These are phyloP conservation scores for Claviceps purpurea DNA, from an alignment of 2,329 filamentous ascomycete genomes.

Conservation along the genomic window DNA sequence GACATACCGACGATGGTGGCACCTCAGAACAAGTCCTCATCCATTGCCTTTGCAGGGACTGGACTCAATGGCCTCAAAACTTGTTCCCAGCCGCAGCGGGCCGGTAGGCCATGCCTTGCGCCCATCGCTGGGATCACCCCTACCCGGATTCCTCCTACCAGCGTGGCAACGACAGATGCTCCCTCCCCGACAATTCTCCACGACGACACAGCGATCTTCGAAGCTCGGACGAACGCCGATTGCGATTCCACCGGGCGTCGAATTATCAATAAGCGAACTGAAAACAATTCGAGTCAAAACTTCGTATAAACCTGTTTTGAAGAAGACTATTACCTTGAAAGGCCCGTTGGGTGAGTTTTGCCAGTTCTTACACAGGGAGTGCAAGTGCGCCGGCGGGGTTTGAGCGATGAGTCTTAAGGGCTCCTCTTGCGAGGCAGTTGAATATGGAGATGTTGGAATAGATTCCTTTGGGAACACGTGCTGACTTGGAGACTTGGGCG, in stretches of 20 bases:
- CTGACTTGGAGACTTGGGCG: no score
- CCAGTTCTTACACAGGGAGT: no score
- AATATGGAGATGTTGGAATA: no score
- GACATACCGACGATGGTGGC: no score
- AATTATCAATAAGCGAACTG: conserved; percentile 56
- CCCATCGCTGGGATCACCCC: conserved; percentile 33
- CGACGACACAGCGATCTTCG: conserved; percentile 51
- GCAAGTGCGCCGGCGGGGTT: no score
- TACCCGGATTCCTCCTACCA: conserved; percentile 62
- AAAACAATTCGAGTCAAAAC: conserved; percentile 38
- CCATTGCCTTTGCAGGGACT: conserved; percentile 4
- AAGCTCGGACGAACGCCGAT: conserved; percentile 78
- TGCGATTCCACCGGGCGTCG: conserved; percentile 72
- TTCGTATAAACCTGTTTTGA: conserved; percentile 47
- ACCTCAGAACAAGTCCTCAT: not conserved
- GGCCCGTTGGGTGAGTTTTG: conserved; percentile 59
- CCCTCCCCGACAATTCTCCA: conserved; percentile 48
- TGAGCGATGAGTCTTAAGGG: no score
- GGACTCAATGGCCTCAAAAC: conserved; percentile 37
- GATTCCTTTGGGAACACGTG: no score
- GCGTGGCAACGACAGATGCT: conserved; percentile 38
- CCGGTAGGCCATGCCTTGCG: conserved; percentile 43
- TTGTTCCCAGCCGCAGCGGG: conserved; percentile 49
- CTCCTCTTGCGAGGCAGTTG: no score
- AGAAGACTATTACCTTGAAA: conserved; percentile 58